Evolutionary conservation across 106 monocot genomes (phyloP).

Genomic region (Cymbidium sinense): DNA sequence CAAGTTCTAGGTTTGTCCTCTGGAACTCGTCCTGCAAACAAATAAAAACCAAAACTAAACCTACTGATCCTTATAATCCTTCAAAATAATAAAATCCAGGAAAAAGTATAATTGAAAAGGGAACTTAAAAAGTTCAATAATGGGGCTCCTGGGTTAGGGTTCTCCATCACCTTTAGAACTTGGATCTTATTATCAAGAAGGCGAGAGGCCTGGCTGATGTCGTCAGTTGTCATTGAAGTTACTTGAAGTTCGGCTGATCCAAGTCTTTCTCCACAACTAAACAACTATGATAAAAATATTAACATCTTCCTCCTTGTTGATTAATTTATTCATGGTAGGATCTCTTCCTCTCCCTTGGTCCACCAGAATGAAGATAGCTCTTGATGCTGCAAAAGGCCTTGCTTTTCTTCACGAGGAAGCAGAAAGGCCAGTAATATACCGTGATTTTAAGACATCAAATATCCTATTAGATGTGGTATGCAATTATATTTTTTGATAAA

Average conservation of each 20-base stretch:
- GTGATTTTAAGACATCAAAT: conserved; percentile 20
- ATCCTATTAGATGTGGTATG: conserved; percentile 49
- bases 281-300: not conserved
- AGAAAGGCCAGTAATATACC: conserved; percentile 17
- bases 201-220: conserved; percentile 64
- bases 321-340: not conserved
- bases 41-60: too few species aligned
- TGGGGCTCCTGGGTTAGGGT: too few species aligned
- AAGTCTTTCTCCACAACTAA: too few species aligned
- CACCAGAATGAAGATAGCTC: conserved; percentile 16
- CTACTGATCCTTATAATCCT: too few species aligned
- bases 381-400: conserved; percentile 23
- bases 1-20: conserved; percentile 63
- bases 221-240: conserved; percentile 71
- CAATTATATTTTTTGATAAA: not conserved
- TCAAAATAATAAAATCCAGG: not conserved
- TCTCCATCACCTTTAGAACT: conserved; percentile 55
- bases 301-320: not conserved
- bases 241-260: conserved; percentile 53
- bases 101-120: too few species aligned
- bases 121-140: too few species aligned
- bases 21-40: conserved; percentile 69
- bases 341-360: conserved; percentile 19
- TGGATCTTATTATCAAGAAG: conserved; percentile 85
- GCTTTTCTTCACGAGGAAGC: conserved; percentile 17